phyloP scores from a whole-genome alignment of 192 early-diverging fungal genomes.

The Gryganskiella cystojenkinii region DNA sequence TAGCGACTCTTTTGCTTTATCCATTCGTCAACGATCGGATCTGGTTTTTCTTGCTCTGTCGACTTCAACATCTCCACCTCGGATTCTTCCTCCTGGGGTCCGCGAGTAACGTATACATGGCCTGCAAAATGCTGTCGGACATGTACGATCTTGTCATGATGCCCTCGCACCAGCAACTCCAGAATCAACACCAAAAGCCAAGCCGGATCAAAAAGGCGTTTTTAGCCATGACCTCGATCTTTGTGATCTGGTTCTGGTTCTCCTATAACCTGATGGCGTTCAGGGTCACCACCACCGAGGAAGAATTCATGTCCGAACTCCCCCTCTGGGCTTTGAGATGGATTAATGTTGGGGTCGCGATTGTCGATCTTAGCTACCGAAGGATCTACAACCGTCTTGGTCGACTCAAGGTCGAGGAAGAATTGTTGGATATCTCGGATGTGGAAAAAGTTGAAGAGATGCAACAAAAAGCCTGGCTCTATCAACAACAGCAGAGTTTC shows the following conservation, averaged over 20 bases:
- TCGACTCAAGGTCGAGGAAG: constrained; percentile 44
- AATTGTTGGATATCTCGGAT: constrained; percentile 48
- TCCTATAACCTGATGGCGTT: constrained; percentile 67
- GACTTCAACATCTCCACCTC: constrained; percentile 63
- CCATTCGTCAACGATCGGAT: constrained; percentile 60
- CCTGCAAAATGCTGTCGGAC: constrained; percentile 62
- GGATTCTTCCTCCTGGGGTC: constrained; percentile 69
- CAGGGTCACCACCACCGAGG: constrained; percentile 46
- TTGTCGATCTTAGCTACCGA: constrained; percentile 59
- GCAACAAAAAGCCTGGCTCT: constrained; percentile 46
- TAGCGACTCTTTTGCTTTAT: constrained; percentile 43
- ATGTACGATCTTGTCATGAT: constrained; percentile 63
- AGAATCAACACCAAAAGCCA: too few relatives aligned
- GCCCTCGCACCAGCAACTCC: constrained; percentile 28
- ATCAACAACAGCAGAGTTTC: constrained; percentile 38
- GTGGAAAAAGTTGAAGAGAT: constrained; percentile 47
- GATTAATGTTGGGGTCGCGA: constrained; percentile 66
- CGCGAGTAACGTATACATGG: constrained; percentile 62
- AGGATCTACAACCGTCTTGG: constrained; percentile 48
- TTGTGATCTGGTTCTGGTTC: constrained; percentile 65
- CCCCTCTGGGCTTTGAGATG: constrained; percentile 66
- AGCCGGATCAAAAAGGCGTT: constrained; percentile 52
- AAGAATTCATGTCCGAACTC: constrained; percentile 64
- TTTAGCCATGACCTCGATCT: constrained; percentile 50
- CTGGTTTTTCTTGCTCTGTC: constrained; percentile 59